Percentiles rank a stretch among this genome's conserved stretches.
Conservation (phyloP, 768 basidiomycete species). For the Termitomyces sp. region DNA sequence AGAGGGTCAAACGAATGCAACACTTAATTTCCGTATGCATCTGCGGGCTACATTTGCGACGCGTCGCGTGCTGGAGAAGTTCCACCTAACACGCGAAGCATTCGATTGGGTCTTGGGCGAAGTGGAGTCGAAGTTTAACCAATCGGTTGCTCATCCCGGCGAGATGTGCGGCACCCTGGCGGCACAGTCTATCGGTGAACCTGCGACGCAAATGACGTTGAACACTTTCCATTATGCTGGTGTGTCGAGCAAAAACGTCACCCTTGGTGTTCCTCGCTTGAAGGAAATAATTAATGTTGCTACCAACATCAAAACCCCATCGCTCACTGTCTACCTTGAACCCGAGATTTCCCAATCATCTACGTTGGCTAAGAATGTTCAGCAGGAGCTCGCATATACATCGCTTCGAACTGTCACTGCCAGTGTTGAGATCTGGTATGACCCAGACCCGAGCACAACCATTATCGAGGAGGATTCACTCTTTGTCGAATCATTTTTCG, state of each 20-base stretch:
- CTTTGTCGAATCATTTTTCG: constrained; percentile 99
- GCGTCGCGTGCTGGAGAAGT: constrained; percentile 82
- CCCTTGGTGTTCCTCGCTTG: constrained; percentile 96
- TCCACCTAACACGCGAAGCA: constrained; percentile 86
- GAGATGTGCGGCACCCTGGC: constrained; percentile 99
- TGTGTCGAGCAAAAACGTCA: constrained; percentile 99
- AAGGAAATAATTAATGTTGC: constrained; percentile 99
- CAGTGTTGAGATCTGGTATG: constrained; percentile 97
- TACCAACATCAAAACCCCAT: constrained; percentile 97
- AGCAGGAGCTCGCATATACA: constrained; percentile 91
- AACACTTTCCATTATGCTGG: constrained; percentile 99
- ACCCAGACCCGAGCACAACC: constrained; percentile 86
- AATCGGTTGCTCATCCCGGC: constrained; percentile 85
- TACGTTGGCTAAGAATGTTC: constrained; percentile 75
- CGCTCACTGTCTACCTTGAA: constrained; percentile 86
- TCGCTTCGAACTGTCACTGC: constrained; percentile 92
- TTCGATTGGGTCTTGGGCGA: constrained; percentile 99
- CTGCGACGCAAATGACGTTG: constrained; percentile 98
- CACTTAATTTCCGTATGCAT: constrained; percentile 90
- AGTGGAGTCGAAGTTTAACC: constrained; percentile 94
- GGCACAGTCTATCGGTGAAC: constrained; percentile 98
- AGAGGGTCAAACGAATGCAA: constrained; percentile 85
- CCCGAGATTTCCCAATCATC: constrained; percentile 60
- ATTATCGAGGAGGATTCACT: constrained; percentile 95
- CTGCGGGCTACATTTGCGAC: constrained; percentile 85